Evolutionary conservation across 225 moss, liverwort and hornwort genomes (phyloP), one percentile per base, ranked within the genome.

Genomic region (Bryum argenteum): DNA sequence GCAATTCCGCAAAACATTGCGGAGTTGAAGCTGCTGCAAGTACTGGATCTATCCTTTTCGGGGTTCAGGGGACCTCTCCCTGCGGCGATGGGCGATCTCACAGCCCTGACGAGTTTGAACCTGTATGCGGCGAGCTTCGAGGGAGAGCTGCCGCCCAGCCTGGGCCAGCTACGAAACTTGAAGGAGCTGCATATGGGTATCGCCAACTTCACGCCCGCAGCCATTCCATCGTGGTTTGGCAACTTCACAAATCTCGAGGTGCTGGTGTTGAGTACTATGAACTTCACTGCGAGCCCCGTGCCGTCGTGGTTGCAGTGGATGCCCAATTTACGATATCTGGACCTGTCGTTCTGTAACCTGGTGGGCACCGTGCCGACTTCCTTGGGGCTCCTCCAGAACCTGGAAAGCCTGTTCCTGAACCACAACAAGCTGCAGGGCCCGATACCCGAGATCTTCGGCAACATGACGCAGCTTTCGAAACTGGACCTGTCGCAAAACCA

Each of bases 31-130:
- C 73, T 83, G 6, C 74, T 96, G n/a, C 80, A 23, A 61, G 66
- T 64, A 5, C 72, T 96, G 53, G 91, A 96, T 58, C 81, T 96
- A 52, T 93, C 96, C 1, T 87, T 61, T 71, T 81, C 93, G 19
- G 83, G 90, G 54, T 89, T 96, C 44, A 79, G 65, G 2, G 96
- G 91, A 12, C 40, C 69, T 5, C 58, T 96, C 11, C 96, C 96
- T 39, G 65, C 74, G 23, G 75, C 71, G 18, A 66, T 85, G 22
- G 96, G 96, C 15, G 63, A 83, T 50, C 69, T 93, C 11, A 66
- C 77, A 18, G 65, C 73, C 23, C 87, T 96, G n/a, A 75, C 77
- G 10, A 39, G 8, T 50, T 73, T 96, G 33, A 88, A 81, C 57
- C 58, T 96, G 2, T 59, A 71, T 15, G 80, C 80, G 0, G 75